Evolutionary conservation across 2,329 filamentous ascomycete genomes (phyloP).

Genomic region (Gliomastix tumulicola): DNA sequence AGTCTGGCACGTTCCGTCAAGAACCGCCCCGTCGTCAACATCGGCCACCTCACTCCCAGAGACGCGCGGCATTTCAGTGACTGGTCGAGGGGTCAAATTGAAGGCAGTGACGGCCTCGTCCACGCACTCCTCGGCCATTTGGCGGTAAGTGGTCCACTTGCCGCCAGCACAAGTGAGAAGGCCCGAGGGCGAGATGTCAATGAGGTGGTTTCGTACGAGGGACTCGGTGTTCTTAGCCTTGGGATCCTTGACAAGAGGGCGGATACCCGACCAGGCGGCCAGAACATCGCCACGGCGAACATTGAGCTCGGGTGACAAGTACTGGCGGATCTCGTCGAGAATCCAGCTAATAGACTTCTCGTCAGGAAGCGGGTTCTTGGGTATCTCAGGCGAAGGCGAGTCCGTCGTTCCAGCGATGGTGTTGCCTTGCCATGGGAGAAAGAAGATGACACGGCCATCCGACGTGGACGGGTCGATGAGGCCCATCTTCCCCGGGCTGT

Average conservation of each 20-base stretch:
- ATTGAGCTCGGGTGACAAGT: conserved; percentile 77
- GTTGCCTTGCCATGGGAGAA: conserved; percentile 88
- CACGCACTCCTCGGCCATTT: conserved; percentile 88
- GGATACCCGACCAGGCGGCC: conserved; percentile 83
- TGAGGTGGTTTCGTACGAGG: conserved; percentile 78
- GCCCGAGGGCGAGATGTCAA: conserved; percentile 72
- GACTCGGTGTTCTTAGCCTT: conserved; percentile 82
- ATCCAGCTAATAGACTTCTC: conserved; percentile 89
- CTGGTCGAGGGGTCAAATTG: conserved; percentile 48
- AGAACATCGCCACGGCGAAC: conserved; percentile 82
- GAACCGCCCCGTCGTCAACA: conserved; percentile 60
- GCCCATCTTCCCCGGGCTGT: conserved; percentile 79
- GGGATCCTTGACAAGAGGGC: conserved; percentile 79
- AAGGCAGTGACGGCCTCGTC: conserved; percentile 71
- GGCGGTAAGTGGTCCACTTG: conserved; percentile 90
- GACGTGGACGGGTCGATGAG: conserved; percentile 81
- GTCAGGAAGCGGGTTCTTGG: conserved; percentile 66
- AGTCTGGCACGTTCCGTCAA: conserved; percentile 68
- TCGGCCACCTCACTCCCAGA: conserved; percentile 62
- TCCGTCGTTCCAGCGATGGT: conserved; percentile 88
- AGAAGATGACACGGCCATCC: conserved; percentile 86
- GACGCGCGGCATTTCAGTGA: conserved; percentile 57
- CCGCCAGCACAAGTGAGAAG: conserved; percentile 81
- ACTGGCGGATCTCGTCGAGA: conserved; percentile 72
- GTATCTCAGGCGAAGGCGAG: conserved; percentile 60